Evolutionary conservation across 768 basidiomycete genomes (phyloP), one percentile per base, ranked within the genome.

Genomic region (Tricholoma matsutake): DNA sequence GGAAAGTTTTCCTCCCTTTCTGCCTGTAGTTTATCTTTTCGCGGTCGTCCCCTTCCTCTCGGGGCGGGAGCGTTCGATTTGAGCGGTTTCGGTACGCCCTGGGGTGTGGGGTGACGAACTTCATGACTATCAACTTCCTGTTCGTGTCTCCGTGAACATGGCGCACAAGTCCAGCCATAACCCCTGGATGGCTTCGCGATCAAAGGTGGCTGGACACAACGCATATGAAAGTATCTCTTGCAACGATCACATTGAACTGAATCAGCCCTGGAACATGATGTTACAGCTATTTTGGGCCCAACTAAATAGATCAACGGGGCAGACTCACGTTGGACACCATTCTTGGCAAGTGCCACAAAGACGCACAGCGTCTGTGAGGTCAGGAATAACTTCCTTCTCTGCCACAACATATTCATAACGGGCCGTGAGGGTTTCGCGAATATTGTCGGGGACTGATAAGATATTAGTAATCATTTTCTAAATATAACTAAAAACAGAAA

Each of bases 131-230:
- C 88, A 52, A 94, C 89, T 70, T 91, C 86, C 67, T 94, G 90
- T 67, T 94, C 94, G 69, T 96, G 91, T 65, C 84, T 84, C 57
- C 86, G 84, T 10, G 94, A 91, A 73, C 96, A 98, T 1, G 94
- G 93, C 0, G 92, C 92, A 68, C 96, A 98, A 9, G 94, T 94
- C 96, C 96, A 98, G 20, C 92, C 94, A 75, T 98, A 98, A 49
- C 96, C 96, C 63, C 94, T 86, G 22, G 94, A 93, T 13, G 96
- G 96, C 73, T 98, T 98, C 2, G 90, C 89, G 16, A 83, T 78
- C 7, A 98, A 78, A 2, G 96, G 96, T 22, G 96, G 96, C 64
- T 92, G 89, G 57, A 97, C 90, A 71, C 96, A 98, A 60, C 81
- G 73, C 91, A 98, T 96, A 74, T 98, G 96, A 77, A 95, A 98